Evolutionary conservation across 2,329 filamentous ascomycete species (phyloP), one percentile per base, ranked within the genome.

Genomic region (Colletotrichum navitas): DNA sequence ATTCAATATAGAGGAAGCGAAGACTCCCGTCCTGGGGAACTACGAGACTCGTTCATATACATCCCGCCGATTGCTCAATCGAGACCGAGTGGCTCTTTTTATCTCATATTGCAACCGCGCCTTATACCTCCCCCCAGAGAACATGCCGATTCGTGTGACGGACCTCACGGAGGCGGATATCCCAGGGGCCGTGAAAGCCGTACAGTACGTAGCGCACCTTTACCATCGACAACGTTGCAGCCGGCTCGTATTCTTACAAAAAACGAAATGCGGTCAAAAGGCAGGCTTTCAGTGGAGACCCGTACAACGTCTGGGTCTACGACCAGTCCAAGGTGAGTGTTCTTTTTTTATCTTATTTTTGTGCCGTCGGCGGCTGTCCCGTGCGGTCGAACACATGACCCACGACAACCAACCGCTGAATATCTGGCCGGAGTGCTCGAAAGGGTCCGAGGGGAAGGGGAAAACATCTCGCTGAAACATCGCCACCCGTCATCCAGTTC

Each of bases 221-320:
- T 43, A 10, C 6, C 49, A 51, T 29, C 24, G 49, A 29, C 7
- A 10, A 29, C 24, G 12, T 29, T 10, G 8, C 14, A 8, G 8
- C 14, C 8, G 2, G 3, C n/a, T n/a, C 36, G 18, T 29, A 11
- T 52, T 2, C 26, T 43, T 5, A 66, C 26, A 55, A 1, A 11
- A 11, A 49, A 6, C 12, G 7, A n/a, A 7, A 51, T 12, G 14
- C 12, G 1, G 18, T 24, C 43, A 21, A 3, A 36, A 80, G 79
- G 76, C 83, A 87, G 75, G 90, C 90, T 0, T 93, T 93, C 77
- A 86, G 85, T 7, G 85, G 89, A 14, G 91, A 93, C 75, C 91
- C 91, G 0, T 93, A 92, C 76, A 90, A 90, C 75, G 81, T 83
- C 26, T 93, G 90, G 90, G 85, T 90, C 10, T 92, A 89, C 71